Percentiles rank a stretch among this genome's conserved stretches.
These are phyloP conservation scores for Hypomyces perniciosus DNA, from an alignment of 2,329 filamentous ascomycete species.

Conservation along the genomic window DNA sequence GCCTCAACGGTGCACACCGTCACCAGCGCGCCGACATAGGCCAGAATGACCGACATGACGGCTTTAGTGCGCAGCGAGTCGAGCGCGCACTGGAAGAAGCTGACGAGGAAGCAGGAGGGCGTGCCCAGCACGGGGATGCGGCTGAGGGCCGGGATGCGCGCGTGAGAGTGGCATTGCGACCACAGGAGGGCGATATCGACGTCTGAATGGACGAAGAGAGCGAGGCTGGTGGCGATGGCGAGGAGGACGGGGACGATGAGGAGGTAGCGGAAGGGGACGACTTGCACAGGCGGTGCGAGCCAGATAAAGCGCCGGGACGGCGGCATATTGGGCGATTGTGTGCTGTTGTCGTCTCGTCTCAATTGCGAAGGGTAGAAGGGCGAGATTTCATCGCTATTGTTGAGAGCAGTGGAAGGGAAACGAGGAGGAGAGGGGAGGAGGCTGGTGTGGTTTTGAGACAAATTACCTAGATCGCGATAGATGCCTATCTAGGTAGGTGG, in stretches of 20 bases:
- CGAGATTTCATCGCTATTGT: too few species aligned
- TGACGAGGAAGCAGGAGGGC: slow-evolving; percentile 44
- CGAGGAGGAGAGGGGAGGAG: too few species aligned
- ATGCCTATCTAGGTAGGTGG: too few species aligned
- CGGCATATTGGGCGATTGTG: neutral
- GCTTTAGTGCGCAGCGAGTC: slow-evolving; percentile 35
- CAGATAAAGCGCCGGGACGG: neutral
- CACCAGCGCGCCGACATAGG: slow-evolving; percentile 41
- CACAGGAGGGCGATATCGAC: slow-evolving; percentile 47
- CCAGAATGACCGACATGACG: slow-evolving; percentile 36
- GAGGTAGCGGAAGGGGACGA: slow-evolving; percentile 47
- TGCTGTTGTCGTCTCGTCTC: neutral
- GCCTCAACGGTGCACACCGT: slow-evolving; percentile 46
- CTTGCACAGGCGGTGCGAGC: slow-evolving; percentile 40
- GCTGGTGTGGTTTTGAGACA: too few species aligned
- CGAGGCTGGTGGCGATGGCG: slow-evolving; percentile 34
- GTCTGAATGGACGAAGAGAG: slow-evolving; percentile 42
- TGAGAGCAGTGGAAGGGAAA: too few species aligned
- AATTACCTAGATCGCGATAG: too few species aligned
- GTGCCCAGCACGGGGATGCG: slow-evolving; percentile 40
- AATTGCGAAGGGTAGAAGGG: neutral
- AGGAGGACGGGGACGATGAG: slow-evolving; percentile 44
- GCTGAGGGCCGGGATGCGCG: slow-evolving; percentile 39
- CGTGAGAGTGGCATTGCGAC: slow-evolving; percentile 46
- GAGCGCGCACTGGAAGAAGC: slow-evolving; percentile 42